Conservation (phyloP, 2,329 filamentous ascomycete genomes). For the Byssothecium circinans region DNA sequence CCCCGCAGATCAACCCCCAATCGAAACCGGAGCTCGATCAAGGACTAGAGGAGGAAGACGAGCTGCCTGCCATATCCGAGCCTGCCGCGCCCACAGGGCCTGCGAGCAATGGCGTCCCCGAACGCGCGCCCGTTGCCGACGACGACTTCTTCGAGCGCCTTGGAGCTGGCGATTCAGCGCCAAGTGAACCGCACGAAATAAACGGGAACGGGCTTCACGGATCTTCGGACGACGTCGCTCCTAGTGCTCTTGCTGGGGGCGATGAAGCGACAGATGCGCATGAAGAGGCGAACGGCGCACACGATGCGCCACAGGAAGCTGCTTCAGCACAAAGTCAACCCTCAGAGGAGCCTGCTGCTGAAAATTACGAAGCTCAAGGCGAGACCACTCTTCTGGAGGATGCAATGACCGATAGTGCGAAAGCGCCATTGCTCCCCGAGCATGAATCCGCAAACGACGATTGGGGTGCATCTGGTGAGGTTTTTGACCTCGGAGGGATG, state of each 20-base stretch:
- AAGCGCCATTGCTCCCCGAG: constrained; percentile 47
- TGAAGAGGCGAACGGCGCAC: constrained; percentile 4
- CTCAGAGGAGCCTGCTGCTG: constrained; percentile 26
- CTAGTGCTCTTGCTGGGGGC: constrained; percentile 22
- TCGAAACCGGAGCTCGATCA: constrained; percentile 13
- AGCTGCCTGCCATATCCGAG: constrained; percentile 10
- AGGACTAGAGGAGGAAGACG: constrained; percentile 22
- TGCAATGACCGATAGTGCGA: constrained; percentile 47
- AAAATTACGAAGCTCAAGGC: constrained; percentile 52
- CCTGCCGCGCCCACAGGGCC: constrained; percentile 6
- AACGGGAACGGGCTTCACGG: constrained; percentile 5
- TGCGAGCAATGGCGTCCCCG: constrained; percentile 6
- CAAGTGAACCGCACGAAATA: constrained; percentile 10
- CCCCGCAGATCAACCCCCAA: constrained; percentile 10
- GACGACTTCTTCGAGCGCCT: constrained; percentile 44
- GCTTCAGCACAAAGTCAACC: neutral
- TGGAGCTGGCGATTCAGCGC: constrained; percentile 6
- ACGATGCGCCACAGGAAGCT: constrained; percentile 6
- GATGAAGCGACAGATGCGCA: constrained; percentile 14
- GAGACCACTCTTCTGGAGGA: constrained; percentile 50
- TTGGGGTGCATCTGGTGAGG: constrained; percentile 35
- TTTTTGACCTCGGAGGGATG: constrained; percentile 34
- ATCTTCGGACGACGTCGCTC: constrained; percentile 18
- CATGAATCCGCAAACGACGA: constrained; percentile 41
- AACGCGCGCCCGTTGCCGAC: constrained; percentile 22